A percentile compares a stretch with the other conserved stretches of the same genome.
phyloP scores from a whole-genome alignment of 1,284 basidiomycete species.

The Cutaneotrichosporon sp. region DNA sequence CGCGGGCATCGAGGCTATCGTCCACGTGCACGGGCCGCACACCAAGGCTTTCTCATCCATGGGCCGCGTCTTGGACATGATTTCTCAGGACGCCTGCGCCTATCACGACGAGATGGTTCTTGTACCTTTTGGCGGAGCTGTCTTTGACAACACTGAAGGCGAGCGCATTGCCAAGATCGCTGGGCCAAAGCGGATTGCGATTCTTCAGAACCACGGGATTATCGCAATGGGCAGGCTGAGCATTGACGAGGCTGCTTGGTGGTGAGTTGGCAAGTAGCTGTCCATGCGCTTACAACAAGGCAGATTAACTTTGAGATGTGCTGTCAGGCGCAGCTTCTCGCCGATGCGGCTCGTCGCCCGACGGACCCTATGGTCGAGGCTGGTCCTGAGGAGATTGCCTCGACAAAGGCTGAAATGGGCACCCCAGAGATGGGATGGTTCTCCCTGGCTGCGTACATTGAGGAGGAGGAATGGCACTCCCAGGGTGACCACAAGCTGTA shows the following conservation, averaged over 20 bases:
- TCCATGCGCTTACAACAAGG: constrained; percentile 17
- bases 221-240: constrained; percentile 31
- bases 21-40: constrained; percentile 43
- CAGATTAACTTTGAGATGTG: constrained; percentile 43
- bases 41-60: constrained; percentile 36
- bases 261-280: constrained; percentile 27
- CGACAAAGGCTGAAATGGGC: constrained; percentile 39
- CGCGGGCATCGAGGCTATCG: constrained; percentile 33
- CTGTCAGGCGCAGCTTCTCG: constrained; percentile 40
- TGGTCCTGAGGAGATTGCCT: constrained; percentile 31
- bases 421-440: constrained; percentile 44
- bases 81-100: constrained; percentile 42
- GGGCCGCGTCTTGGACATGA: constrained; percentile 37
- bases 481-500: constrained; percentile 35
- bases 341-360: constrained; percentile 33
- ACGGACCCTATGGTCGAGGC: constrained; percentile 25
- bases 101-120: constrained; percentile 36
- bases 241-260: constrained; percentile 46
- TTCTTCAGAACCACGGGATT: constrained; percentile 42
- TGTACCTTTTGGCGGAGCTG: constrained; percentile 42
- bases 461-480: constrained; percentile 37
- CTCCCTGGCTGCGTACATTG: constrained; percentile 34
- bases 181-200: constrained; percentile 28
- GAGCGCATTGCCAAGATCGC: constrained; percentile 32
- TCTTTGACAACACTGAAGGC: constrained; percentile 39